A percentile compares a stretch with the other conserved stretches of the same genome.
These are phyloP conservation scores for Ascochyta pisi DNA, from an alignment of 2,329 filamentous ascomycete genomes.

Conservation along the genomic window DNA sequence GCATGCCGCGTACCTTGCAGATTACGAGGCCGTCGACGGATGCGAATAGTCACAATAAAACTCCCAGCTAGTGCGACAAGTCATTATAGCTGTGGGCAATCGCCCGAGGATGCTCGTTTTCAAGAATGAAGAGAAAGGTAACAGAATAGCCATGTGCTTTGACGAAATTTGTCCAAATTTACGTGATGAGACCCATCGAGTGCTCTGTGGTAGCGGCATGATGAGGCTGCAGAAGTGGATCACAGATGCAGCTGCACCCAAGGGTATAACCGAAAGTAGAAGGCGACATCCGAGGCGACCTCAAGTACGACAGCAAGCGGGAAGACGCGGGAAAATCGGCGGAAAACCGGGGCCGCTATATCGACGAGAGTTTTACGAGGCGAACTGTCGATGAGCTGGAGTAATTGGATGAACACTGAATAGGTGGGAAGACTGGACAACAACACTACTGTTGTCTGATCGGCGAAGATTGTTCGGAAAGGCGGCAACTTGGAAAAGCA, in stretches of 20 bases:
- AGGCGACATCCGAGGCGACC: background rate
- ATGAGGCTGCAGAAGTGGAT: background rate
- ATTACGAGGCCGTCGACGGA: background rate
- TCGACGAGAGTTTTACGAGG: background rate
- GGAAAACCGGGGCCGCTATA: background rate
- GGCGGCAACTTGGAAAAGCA: too few relatives aligned
- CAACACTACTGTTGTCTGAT: background rate
- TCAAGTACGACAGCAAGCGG: background rate
- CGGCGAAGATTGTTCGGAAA: too few relatives aligned
- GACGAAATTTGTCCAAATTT: background rate
- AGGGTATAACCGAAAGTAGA: background rate
- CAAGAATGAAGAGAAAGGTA: background rate
- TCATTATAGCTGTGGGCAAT: too few relatives aligned
- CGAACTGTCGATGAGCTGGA: background rate
- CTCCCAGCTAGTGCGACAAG: background rate
- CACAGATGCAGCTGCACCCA: background rate
- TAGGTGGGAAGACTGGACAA: background rate
- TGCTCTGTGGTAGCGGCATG: too few relatives aligned
- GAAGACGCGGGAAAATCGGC: background rate
- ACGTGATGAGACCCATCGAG: background rate
- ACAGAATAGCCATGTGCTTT: background rate
- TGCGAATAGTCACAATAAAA: background rate
- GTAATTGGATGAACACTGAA: background rate
- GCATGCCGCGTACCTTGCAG: background rate
- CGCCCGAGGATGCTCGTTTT: too few relatives aligned